A percentile compares a stretch with the other conserved stretches of the same genome.
Evolutionary conservation across 2,329 filamentous ascomycete species (phyloP).

Genomic region (Trichoderma atroviride): DNA sequence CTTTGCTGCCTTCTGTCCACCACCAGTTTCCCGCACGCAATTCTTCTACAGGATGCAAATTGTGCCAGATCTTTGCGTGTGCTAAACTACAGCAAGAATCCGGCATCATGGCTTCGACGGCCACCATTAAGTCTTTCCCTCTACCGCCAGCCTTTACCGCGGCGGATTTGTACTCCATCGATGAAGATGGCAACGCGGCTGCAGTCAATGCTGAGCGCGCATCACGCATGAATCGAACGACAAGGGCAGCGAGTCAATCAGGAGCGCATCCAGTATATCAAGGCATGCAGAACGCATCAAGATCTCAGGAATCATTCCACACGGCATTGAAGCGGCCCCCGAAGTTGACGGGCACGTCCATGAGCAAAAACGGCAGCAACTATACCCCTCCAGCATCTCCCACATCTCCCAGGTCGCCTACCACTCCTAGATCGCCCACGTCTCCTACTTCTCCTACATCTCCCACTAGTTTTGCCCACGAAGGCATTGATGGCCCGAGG

Average conservation of each 20-base stretch:
- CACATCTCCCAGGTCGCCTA: background rate
- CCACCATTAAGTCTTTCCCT: slow-evolving; percentile 20
- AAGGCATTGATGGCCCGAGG: slow-evolving; percentile 35
- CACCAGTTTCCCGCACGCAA: slow-evolving; percentile 1
- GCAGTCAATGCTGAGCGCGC: slow-evolving; percentile 1
- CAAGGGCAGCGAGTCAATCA: slow-evolving; percentile 30
- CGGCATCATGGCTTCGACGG: slow-evolving; percentile 25
- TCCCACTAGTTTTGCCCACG: slow-evolving; percentile 33
- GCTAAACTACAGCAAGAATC: slow-evolving; percentile 16
- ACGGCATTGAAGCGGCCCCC: slow-evolving; percentile 42
- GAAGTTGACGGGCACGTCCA: slow-evolving; percentile 37
- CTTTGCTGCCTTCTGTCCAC: background rate
- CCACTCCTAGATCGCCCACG: background rate
- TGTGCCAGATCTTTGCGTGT: background rate
- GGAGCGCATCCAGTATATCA: slow-evolving; percentile 39
- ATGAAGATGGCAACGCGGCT: slow-evolving; percentile 9
- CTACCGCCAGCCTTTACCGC: slow-evolving; percentile 24
- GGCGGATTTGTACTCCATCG: slow-evolving; percentile 21
- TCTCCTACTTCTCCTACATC: slow-evolving; percentile 32
- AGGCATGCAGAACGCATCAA: slow-evolving; percentile 36
- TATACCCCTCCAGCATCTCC: slow-evolving; percentile 33
- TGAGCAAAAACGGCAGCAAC: slow-evolving; percentile 5
- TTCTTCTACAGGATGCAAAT: slow-evolving; percentile 5
- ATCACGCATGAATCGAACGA: slow-evolving; percentile 18
- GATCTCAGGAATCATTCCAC: slow-evolving; percentile 32